Evolutionary conservation across 345 rosid species (phyloP), one percentile per base, ranked within the genome.

Genomic region (Citrus sp.): DNA sequence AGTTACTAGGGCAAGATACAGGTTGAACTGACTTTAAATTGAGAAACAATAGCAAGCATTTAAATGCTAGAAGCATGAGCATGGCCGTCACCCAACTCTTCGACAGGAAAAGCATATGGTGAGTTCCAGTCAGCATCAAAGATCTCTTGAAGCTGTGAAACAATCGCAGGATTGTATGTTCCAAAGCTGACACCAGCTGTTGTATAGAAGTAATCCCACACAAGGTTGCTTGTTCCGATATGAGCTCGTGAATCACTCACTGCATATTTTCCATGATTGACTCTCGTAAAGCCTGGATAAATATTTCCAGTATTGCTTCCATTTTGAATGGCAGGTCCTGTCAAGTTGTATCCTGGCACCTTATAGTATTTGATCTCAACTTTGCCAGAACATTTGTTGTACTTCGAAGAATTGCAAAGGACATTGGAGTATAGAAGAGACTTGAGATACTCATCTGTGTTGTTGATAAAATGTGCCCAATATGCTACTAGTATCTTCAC

Each of bases 121-220:
- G 97, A 94, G 60, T 90, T 81, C 97, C 97, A 93, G 65, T 94
- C 98, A 25, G 89, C 90, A 77, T 94, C 97, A 14, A 94, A 94
- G 60, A 94, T 87, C 51, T 87, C 86, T 70, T 91, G 94, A 59
- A 94, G 97, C 74, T 91, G 92, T 18, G 82, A 80, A 83, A 93
- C 97, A 85, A 93, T 84, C 55, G 81, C 80, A 27, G 88, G 84
- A 67, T 85, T 67, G 78, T 91, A 84, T 9, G 97, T 87, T 65
- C 98, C 97, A 32, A 92, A 93, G 81, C 98, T 84, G 34, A 94
- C 88, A 78, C 97, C 95, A 2, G 97, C 92, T 2, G 98, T 94
- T 0, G 93, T 78, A 61, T 86, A 94, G 85, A 94, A 93, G 80
- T 94, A 94, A 73, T 94, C 98, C 97, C 97, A 92, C 2, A 93